Evolutionary conservation across 1,139 yeast genomes (phyloP), one percentile per base, ranked within the genome.

Genomic region (Sugiyamaella xylanicola): DNA sequence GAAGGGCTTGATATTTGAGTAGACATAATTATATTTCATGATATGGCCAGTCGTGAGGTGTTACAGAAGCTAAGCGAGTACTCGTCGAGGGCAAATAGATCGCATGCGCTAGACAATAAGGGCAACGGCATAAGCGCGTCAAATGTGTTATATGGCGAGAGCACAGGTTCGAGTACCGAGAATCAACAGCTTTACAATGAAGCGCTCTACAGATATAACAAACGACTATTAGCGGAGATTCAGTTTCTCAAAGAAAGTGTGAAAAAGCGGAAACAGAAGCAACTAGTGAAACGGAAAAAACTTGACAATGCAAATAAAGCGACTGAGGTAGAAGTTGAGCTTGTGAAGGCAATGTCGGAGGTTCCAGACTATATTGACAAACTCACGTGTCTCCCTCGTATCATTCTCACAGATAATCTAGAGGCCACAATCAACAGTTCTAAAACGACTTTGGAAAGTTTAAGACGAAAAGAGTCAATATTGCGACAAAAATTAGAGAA

Each of bases 361-460:
- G 16, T 51, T 7, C 46, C 54, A 15, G 40, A 25, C 9, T 44
- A 41, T 32, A 25, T 44, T 9, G 17, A 41, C 7, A 35, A 37
- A 20, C 48, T 60, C 20, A 42, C 49, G 17, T 53, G 59, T 25
- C 39, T 58, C 8, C 57, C 64, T 13, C 61, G 53, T 4, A 55
- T 63, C 9, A 22, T 59, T n/a, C 59, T 60, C 5, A 51, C 54
- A 1, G 45, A 56, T 20, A 42, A 51, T 20, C 53, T 62, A 4
- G 63, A 63, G 40, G 19, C 51, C 2, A 53, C 51, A 13, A 55
- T 56, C 4, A 25, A 39, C 3, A 56, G 57, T 32, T 50, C 58
- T 2, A 44, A 48, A 22, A 44, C 44, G 3, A 47, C 57, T 27
- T 19, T 61, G 7, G 53, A 53, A 16, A 27, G 29, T 2, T 42